Evolutionary conservation across 2,329 filamentous ascomycete species (phyloP).

Genomic region (Talaromyces sp.): DNA sequence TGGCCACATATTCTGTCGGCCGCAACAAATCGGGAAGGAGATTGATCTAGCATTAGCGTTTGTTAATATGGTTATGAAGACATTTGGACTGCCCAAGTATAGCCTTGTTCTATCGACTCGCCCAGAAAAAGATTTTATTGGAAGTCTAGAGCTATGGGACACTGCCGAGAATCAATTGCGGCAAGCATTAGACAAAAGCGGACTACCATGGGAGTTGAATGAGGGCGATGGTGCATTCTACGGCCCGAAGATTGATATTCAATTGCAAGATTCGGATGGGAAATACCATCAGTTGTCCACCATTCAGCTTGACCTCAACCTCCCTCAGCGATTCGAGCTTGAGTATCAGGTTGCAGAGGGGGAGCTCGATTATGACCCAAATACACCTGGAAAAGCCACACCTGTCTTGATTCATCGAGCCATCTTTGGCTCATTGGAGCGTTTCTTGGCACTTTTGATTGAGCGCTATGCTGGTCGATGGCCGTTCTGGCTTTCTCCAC

Average conservation of each 20-base stretch:
- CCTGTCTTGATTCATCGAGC: slow-evolving; percentile 84
- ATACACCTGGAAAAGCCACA: slow-evolving; percentile 55
- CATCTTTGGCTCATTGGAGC: slow-evolving; percentile 78
- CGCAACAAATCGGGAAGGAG: slow-evolving; percentile 69
- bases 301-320: slow-evolving; percentile 84
- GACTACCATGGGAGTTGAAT: slow-evolving; percentile 69
- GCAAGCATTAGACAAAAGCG: slow-evolving; percentile 60
- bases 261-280: slow-evolving; percentile 72
- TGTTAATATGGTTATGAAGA: slow-evolving; percentile 67
- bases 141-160: slow-evolving; percentile 66
- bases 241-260: slow-evolving; percentile 86
- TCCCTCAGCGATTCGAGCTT: slow-evolving; percentile 76
- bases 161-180: slow-evolving; percentile 65
- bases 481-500: slow-evolving; percentile 85
- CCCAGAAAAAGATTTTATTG: slow-evolving; percentile 73
- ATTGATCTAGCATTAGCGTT: slow-evolving; percentile 72
- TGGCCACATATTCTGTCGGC: slow-evolving; percentile 84
- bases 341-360: slow-evolving; percentile 60
- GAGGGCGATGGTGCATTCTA: slow-evolving; percentile 86
- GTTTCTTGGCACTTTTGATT: slow-evolving; percentile 79
- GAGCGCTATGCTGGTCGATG: slow-evolving; percentile 77
- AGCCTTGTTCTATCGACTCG: slow-evolving; percentile 75
- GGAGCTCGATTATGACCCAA: slow-evolving; percentile 39
- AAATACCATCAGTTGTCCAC: slow-evolving; percentile 89
- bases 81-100: slow-evolving; percentile 69